Evolutionary conservation across 805 yeast species (phyloP).

Genomic region (Suhomyces vadensis): DNA sequence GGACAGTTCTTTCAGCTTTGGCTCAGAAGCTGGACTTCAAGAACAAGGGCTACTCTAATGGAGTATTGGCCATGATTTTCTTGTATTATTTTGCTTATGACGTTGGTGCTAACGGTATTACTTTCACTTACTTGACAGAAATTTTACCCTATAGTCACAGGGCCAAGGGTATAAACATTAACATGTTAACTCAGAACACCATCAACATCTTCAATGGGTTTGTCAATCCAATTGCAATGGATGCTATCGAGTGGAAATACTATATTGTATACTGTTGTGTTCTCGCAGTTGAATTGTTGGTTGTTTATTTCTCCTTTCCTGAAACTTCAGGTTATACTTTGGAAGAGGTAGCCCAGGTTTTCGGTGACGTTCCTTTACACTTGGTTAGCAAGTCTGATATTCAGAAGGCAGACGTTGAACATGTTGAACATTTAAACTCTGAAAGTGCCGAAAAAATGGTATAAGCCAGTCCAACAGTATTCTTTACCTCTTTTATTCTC

Average conservation of each 20-base stretch:
- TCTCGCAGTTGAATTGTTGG: constrained; percentile 27
- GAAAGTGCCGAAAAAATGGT: too few species aligned
- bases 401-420: too few species aligned
- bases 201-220: constrained; percentile 24
- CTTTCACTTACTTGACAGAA: constrained; percentile 48
- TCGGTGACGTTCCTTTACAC: constrained; percentile 40
- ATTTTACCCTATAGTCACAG: constrained; percentile 38
- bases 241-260: constrained; percentile 43
- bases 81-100: constrained; percentile 45
- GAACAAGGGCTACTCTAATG: constrained; percentile 43
- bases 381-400: too few species aligned
- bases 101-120: constrained; percentile 46
- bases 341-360: constrained; percentile 45
- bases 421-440: too few species aligned
- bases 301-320: constrained; percentile 36
- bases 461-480: too few species aligned
- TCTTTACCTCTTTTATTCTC: too few species aligned
- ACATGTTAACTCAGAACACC: constrained; percentile 21
- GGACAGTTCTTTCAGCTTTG: constrained; percentile 48
- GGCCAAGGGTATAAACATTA: constrained; percentile 42
- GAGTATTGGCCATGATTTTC: constrained; percentile 54
- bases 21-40: constrained; percentile 43
- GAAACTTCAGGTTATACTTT: constrained; percentile 47
- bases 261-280: constrained; percentile 41
- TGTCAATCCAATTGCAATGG: constrained; percentile 39